Conservation (phyloP, 345 rosid species). For the Corymbia maculata region DNA sequence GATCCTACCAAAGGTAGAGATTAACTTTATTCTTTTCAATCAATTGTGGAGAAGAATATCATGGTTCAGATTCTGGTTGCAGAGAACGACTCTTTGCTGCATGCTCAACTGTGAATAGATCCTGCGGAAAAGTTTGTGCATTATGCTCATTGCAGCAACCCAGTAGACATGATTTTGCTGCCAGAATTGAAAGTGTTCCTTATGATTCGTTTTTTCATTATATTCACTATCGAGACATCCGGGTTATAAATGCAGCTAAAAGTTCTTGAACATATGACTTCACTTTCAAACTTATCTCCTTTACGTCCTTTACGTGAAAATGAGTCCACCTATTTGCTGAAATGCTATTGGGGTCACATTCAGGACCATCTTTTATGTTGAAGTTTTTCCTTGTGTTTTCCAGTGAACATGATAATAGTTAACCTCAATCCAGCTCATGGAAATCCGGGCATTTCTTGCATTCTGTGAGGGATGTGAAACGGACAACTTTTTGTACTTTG, state of each 20-base stretch:
- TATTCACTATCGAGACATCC: background rate
- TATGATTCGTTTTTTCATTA: background rate
- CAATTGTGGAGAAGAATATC: background rate
- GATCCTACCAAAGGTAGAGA: conserved; percentile 69
- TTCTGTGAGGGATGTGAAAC: conserved; percentile 84
- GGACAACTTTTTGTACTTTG: conserved; percentile 65
- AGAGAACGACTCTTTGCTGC: conserved; percentile 65
- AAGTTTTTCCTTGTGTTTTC: background rate
- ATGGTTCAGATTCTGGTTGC: conserved; percentile 11
- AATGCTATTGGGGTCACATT: background rate
- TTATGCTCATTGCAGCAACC: conserved; percentile 70
- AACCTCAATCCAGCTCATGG: background rate
- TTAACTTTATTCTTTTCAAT: background rate
- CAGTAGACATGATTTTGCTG: conserved; percentile 76
- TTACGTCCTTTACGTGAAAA: background rate
- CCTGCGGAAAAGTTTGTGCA: conserved; percentile 83
- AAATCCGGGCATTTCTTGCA: conserved; percentile 71
- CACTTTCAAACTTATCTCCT: background rate
- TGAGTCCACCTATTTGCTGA: background rate
- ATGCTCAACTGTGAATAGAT: conserved; percentile 91
- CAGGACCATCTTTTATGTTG: background rate
- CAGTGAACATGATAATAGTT: background rate
- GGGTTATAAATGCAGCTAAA: background rate
- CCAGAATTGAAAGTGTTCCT: conserved; percentile 61
- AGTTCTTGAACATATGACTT: background rate